These are phyloP conservation scores for Lepidium campestre DNA, from an alignment of 441 rosid genomes.

Conservation along the genomic window DNA sequence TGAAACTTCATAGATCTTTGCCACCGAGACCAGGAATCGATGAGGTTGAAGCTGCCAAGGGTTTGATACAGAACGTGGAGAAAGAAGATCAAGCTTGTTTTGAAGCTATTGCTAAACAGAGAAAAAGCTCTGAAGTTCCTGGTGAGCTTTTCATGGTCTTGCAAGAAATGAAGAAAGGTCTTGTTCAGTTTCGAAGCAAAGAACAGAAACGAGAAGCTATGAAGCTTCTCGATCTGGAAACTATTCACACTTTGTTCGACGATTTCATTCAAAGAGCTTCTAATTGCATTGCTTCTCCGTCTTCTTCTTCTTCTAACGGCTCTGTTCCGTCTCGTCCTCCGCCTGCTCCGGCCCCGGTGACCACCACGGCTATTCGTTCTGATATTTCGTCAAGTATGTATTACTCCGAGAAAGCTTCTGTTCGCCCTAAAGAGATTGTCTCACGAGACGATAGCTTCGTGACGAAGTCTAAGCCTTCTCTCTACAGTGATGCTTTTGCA, in stretches of 20 bases:
- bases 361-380: conserved; percentile 9
- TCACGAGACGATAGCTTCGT: conserved; percentile 72
- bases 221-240: conserved; percentile 76
- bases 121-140: conserved; percentile 48
- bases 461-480: conserved; percentile 47
- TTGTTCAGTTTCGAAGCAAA: conserved; percentile 47
- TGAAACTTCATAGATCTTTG: conserved; percentile 80
- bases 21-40: conserved; percentile 75
- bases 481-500: conserved; percentile 40
- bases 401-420: conserved; percentile 27
- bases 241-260: conserved; percentile 59
- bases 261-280: conserved; percentile 87
- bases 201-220: conserved; percentile 77
- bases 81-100: conserved; percentile 65
- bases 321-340: conserved; percentile 6
- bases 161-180: conserved; percentile 72
- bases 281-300: conserved; percentile 38
- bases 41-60: conserved; percentile 72
- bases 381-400: conserved; percentile 14
- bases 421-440: conserved; percentile 35
- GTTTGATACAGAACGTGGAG: conserved; percentile 61
- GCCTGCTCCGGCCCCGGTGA: background rate
- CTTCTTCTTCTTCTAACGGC: conserved; percentile 27
- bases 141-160: conserved; percentile 63
- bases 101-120: conserved; percentile 53